Conservation (phyloP, 208 protist genomes). For the Leishmania aethiopica region DNA sequence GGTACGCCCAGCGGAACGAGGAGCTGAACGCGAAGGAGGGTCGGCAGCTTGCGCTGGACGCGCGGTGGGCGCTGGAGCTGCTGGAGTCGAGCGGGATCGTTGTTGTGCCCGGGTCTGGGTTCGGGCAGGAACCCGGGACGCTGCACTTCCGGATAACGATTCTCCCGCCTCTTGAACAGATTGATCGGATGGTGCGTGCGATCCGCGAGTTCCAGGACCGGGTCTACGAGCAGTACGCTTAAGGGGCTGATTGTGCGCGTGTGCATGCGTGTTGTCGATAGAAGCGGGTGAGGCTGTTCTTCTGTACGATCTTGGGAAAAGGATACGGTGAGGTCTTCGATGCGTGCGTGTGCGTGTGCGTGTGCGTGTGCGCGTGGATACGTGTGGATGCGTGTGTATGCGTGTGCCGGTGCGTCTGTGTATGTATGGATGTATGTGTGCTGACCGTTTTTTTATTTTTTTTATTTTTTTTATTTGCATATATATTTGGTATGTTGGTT, state of each 20-base stretch:
- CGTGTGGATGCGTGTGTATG: not conserved
- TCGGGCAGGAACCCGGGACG: conserved; percentile 95
- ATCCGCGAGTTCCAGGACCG: conserved; percentile 72
- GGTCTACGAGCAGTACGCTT: conserved; percentile 59
- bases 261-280: not conserved
- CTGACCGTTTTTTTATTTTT: not conserved
- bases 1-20: conserved; percentile 72
- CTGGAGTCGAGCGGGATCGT: conserved; percentile 96
- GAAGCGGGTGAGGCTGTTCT: too few relatives aligned
- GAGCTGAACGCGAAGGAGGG: conserved; percentile 67
- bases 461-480: too few relatives aligned
- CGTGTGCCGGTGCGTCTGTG: not conserved
- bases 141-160: conserved; percentile 99
- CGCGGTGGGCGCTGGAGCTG: conserved; percentile 96
- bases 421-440: not conserved
- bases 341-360: not conserved
- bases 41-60: conserved; percentile 85
- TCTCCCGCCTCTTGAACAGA: conserved; percentile 96
- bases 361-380: not conserved
- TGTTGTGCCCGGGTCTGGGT: conserved; percentile 96
- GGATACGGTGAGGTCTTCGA: not conserved
- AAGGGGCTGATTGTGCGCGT: not conserved
- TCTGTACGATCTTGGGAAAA: too few relatives aligned
- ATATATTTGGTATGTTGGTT: not conserved
- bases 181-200: conserved; percentile 87